These are phyloP conservation scores for Vaccinium corymbosum DNA, from an alignment of 148 eudicot genomes.

Conservation along the genomic window DNA sequence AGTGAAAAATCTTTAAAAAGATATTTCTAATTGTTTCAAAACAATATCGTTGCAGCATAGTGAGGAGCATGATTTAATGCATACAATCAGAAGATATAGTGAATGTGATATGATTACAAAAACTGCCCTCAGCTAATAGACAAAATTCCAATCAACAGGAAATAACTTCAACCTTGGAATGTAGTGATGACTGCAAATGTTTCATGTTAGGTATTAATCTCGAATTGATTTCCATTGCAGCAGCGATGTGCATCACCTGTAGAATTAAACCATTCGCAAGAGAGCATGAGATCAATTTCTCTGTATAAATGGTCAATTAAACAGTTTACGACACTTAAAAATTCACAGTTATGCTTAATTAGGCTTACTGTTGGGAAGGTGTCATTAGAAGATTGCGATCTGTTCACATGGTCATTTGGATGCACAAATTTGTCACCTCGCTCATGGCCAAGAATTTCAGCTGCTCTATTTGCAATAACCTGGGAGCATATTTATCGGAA, in stretches of 20 bases:
- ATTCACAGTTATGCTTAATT: background rate
- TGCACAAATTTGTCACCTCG: slow-evolving; percentile 94
- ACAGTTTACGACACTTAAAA: background rate
- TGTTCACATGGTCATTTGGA: slow-evolving; percentile 98
- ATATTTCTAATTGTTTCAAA: background rate
- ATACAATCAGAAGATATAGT: background rate
- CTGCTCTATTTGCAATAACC: slow-evolving; percentile 98
- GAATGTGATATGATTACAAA: background rate
- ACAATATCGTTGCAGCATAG: background rate
- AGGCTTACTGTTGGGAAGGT: slow-evolving; percentile 91
- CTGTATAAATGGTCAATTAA: background rate
- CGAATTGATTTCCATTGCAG: slow-evolving; percentile 83
- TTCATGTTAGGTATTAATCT: slow-evolving; percentile 87
- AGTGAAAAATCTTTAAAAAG: background rate
- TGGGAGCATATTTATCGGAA: slow-evolving; percentile 20
- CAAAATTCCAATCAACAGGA: background rate
- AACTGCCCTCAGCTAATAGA: background rate
- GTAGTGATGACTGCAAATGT: slow-evolving; percentile 64
- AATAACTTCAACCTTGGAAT: slow-evolving; percentile 59
- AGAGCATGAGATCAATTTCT: slow-evolving; percentile 7
- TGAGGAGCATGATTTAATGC: background rate
- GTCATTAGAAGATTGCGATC: slow-evolving; percentile 98
- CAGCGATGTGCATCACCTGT: slow-evolving; percentile 99
- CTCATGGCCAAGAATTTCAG: slow-evolving; percentile 93
- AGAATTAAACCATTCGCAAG: slow-evolving; percentile 18